Base-by-base conservation (phyloP, 495 filamentous ascomycete species). In the Beverwykella pulmonaria region DNA sequence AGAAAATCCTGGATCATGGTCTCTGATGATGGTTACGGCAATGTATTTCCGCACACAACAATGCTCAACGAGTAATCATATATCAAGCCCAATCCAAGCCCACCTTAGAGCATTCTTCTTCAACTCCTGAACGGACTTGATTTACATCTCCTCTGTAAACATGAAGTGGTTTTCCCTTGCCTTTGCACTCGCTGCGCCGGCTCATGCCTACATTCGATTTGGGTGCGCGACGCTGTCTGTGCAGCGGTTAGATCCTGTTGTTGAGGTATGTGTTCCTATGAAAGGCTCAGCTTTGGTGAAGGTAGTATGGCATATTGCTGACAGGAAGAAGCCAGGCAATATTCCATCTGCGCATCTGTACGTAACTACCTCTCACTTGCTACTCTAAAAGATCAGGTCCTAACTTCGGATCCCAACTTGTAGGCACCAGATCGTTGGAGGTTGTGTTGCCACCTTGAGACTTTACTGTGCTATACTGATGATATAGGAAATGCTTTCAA, bases 401-500 rank as follows among this genome's bases (percentile, higher is more conserved):
- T 34, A 5, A 34, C 12, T 6, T 12, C 12, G 32, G 12, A 5
- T 6, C 32, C 5, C 32, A 5, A 34, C 32, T 34, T 6, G 12
- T 5, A 5, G 5, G 2, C 80, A 82, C 61, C 79, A 81, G 55
- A 79, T 82, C 19, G 79, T 81, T 0, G 80, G 80, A 29, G 80
- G 80, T 27, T n/a, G n/a, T n/a, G n/a, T n/a, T n/a, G n/a, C n/a
- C n/a, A n/a, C n/a, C n/a, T n/a, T n/a, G n/a, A n/a, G n/a, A n/a
- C n/a, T n/a, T n/a, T n/a, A n/a, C n/a, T n/a, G n/a, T n/a, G n/a
- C n/a, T n/a, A n/a, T n/a, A n/a, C n/a, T n/a, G n/a, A n/a, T n/a
- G n/a, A n/a, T n/a, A n/a, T n/a, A n/a, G n/a, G n/a, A n/a, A 79
- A 82, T 75, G 77, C 75, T 30, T 82, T 82, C 74, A 80, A 81